These are phyloP conservation scores for Cytospora mali DNA, from an alignment of 2,329 filamentous ascomycete genomes.

Conservation along the genomic window DNA sequence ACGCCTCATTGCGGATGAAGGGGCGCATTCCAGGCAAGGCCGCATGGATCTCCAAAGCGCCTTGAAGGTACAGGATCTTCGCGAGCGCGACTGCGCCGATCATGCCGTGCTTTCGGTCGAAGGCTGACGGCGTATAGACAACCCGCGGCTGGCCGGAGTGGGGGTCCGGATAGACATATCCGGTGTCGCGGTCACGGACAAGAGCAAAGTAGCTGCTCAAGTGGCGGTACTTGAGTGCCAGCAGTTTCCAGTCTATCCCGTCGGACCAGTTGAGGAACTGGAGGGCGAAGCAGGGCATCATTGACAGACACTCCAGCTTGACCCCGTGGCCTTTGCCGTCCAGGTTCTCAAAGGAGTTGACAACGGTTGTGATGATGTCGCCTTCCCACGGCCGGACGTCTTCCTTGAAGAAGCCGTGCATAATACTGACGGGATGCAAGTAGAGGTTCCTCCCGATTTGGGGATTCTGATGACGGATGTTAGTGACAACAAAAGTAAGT, in stretches of 20 bases:
- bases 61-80: conserved; percentile 75
- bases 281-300: conserved; percentile 67
- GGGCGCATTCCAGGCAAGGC: conserved; percentile 60
- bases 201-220: conserved; percentile 72
- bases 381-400: conserved; percentile 67
- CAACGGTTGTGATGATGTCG: conserved; percentile 77
- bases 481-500: neutral
- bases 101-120: conserved; percentile 69
- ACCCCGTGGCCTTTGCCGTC: conserved; percentile 76
- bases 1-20: conserved; percentile 49
- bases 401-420: conserved; percentile 65
- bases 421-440: conserved; percentile 71
- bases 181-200: conserved; percentile 71
- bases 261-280: conserved; percentile 65
- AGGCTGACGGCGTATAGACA: conserved; percentile 68
- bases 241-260: conserved; percentile 69
- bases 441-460: conserved; percentile 83
- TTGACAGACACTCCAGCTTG: conserved; percentile 74
- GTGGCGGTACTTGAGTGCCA: conserved; percentile 65
- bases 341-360: conserved; percentile 74
- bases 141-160: conserved; percentile 63
- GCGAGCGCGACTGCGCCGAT: conserved; percentile 69
- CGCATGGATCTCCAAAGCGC: conserved; percentile 74
- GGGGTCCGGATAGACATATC: conserved; percentile 72
- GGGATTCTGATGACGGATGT: conserved; percentile 56